A percentile compares a stretch with the other conserved stretches of the same genome.
phyloP scores from a whole-genome alignment of 2,329 filamentous ascomycete species.

The Calonectria pseudoturangicola region DNA sequence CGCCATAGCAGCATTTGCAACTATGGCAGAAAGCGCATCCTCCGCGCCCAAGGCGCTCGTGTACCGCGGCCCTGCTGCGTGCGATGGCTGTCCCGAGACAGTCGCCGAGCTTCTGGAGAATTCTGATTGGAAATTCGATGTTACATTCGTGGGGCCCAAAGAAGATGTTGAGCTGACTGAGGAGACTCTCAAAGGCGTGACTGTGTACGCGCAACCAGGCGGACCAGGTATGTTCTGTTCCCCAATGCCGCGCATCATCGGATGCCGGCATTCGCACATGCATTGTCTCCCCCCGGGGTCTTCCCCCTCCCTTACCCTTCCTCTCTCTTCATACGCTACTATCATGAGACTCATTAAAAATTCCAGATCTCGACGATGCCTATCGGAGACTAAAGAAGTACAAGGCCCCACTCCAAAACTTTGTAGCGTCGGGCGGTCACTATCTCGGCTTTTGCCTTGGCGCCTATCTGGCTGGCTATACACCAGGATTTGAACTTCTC shows the following conservation, averaged over 20 bases:
- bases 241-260: neutral
- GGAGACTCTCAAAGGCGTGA: constrained; percentile 34
- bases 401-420: constrained; percentile 41
- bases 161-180: constrained; percentile 44
- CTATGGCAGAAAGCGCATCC: neutral
- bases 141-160: constrained; percentile 46
- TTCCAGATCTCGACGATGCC: constrained; percentile 44
- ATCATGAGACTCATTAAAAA: neutral
- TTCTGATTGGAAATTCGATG: constrained; percentile 45
- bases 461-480: constrained; percentile 52
- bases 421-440: constrained; percentile 49
- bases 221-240: constrained; percentile 34
- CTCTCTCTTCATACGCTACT: too few species aligned
- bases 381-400: constrained; percentile 43
- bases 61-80: constrained; percentile 48
- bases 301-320: too few species aligned
- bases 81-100: constrained; percentile 44
- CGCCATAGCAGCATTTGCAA: neutral
- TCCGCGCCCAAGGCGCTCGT: constrained; percentile 44
- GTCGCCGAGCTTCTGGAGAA: constrained; percentile 47
- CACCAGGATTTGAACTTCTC: constrained; percentile 49
- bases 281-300: neutral
- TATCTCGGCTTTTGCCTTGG: constrained; percentile 56
- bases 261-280: neutral
- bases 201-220: constrained; percentile 47